phyloP scores from a whole-genome alignment of 2,329 filamentous ascomycete species.

The Acephala macrosclerotiorum region DNA sequence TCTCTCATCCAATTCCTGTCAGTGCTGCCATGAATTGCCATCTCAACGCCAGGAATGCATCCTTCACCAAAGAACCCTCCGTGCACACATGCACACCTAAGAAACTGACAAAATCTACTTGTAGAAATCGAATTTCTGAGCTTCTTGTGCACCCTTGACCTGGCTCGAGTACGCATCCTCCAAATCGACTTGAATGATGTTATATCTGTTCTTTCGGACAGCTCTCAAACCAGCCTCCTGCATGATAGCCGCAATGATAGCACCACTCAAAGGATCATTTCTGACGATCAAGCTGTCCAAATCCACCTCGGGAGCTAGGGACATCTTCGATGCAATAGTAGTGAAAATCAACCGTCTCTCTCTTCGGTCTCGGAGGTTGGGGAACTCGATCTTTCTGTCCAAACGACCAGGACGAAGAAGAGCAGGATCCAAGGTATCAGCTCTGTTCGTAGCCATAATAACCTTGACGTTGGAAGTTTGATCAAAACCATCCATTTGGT shows the following conservation, averaged over 20 bases:
- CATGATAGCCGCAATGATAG: conserved; percentile 98
- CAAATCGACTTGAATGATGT: conserved; percentile 96
- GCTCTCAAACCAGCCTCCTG: conserved; percentile 95
- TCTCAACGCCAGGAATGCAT: conserved; percentile 18
- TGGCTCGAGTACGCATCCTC: conserved; percentile 98
- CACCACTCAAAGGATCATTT: conserved; percentile 94
- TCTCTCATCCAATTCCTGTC: conserved; percentile 6
- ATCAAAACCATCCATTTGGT: conserved; percentile 99
- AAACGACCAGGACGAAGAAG: conserved; percentile 93
- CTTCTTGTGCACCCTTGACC: conserved; percentile 83
- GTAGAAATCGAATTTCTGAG: conserved; percentile 87
- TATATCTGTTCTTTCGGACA: conserved; percentile 97
- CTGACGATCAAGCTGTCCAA: conserved; percentile 95
- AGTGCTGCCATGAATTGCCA: conserved; percentile 10
- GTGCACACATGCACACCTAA: conserved; percentile 5
- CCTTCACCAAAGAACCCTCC: neutral
- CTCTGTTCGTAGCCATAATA: conserved; percentile 99
- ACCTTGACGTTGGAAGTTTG: conserved; percentile 99
- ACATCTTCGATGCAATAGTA: conserved; percentile 98
- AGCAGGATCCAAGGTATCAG: conserved; percentile 95
- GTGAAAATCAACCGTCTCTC: conserved; percentile 96
- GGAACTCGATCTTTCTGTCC: conserved; percentile 98
- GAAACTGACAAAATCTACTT: conserved; percentile 65
- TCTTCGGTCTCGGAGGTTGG: conserved; percentile 89
- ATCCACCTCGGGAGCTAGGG: conserved; percentile 93